Conservation (phyloP, 306 rosid species). For the Gastrolobium villosum region DNA sequence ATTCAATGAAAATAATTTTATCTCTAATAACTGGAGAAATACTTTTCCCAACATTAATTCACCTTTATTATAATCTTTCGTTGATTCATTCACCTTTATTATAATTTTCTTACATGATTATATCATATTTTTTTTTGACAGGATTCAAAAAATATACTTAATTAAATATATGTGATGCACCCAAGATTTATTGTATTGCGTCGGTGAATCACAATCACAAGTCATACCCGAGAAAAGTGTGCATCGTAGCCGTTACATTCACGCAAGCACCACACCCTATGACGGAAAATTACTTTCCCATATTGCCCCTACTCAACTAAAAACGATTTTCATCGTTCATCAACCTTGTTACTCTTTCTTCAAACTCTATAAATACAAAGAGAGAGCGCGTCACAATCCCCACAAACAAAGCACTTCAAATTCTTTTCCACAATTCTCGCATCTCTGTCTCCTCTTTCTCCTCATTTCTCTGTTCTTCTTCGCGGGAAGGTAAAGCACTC, state of each 20-base stretch:
- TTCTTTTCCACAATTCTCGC: neutral
- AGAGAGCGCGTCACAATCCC: neutral
- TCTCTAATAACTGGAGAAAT: too few species aligned
- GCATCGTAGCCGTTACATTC: conserved; percentile 47
- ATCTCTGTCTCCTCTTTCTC: neutral
- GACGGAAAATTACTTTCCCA: conserved; percentile 15
- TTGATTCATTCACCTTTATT: too few species aligned
- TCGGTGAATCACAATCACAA: conserved; percentile 20
- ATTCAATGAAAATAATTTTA: too few species aligned
- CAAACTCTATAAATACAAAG: conserved; percentile 30
- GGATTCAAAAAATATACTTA: too few species aligned
- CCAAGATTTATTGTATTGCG: neutral
- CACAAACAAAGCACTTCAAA: neutral
- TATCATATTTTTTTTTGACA: too few species aligned
- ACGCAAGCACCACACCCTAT: conserved; percentile 43
- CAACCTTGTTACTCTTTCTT: conserved; percentile 2
- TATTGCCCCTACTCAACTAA: conserved; percentile 52
- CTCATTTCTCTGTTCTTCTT: neutral
- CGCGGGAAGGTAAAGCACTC: conserved; percentile 38
- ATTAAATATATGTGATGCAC: too few species aligned
- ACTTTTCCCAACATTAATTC: too few species aligned
- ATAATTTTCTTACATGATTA: too few species aligned
- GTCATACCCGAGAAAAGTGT: conserved; percentile 11
- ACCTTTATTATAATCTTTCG: too few species aligned
- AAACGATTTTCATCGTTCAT: conserved; percentile 23